phyloP scores from a whole-genome alignment of 495 filamentous ascomycete species.

The Daldinia childiae region DNA sequence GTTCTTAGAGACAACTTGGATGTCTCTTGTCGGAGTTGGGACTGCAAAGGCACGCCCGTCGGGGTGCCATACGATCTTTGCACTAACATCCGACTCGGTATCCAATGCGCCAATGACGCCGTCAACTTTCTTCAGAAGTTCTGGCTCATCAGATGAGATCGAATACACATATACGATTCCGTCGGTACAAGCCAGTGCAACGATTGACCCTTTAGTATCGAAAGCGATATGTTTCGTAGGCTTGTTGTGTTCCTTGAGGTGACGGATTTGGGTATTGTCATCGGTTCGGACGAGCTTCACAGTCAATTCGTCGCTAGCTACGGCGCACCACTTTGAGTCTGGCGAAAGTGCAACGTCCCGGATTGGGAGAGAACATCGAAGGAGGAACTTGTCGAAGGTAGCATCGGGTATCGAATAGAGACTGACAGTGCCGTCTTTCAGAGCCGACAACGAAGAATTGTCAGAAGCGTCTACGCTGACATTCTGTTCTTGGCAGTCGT shows the following conservation, averaged over 20 bases:
- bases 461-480: slow-evolving; percentile 79
- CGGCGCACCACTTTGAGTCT: slow-evolving; percentile 87
- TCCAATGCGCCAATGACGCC: slow-evolving; percentile 84
- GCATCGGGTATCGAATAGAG: slow-evolving; percentile 83
- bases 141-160: slow-evolving; percentile 78
- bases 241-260: slow-evolving; percentile 81
- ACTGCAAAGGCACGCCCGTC: slow-evolving; percentile 92
- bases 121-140: slow-evolving; percentile 82
- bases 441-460: slow-evolving; percentile 85
- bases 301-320: slow-evolving; percentile 94
- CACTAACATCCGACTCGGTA: slow-evolving; percentile 77
- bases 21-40: slow-evolving; percentile 82
- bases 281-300: slow-evolving; percentile 86
- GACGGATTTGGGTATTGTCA: slow-evolving; percentile 76
- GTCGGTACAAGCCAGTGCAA: slow-evolving; percentile 87
- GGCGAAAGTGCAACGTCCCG: slow-evolving; percentile 85
- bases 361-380: slow-evolving; percentile 82
- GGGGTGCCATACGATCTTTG: slow-evolving; percentile 88
- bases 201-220: slow-evolving; percentile 78
- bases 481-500: slow-evolving; percentile 85
- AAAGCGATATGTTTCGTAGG: slow-evolving; percentile 91
- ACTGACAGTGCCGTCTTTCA: slow-evolving; percentile 91
- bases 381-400: slow-evolving; percentile 78
- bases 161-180: slow-evolving; percentile 91
- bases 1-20: slow-evolving; percentile 83